A percentile compares a stretch with the other conserved stretches of the same genome.
Evolutionary conservation across 1,284 basidiomycete species (phyloP).

Genomic region (Fomitopsis betulina): DNA sequence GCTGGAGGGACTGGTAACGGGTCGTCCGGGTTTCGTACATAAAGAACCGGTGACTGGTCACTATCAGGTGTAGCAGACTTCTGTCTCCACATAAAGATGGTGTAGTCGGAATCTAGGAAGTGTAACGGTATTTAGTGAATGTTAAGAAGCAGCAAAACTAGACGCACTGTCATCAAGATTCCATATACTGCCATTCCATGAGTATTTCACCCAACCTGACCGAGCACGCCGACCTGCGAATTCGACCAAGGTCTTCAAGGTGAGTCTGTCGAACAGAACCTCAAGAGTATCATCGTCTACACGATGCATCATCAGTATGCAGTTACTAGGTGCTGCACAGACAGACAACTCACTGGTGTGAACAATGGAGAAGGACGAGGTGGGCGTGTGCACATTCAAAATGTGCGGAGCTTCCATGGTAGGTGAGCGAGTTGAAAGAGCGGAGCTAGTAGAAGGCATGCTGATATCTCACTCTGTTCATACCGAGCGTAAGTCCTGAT

Average conservation of each 20-base stretch:
- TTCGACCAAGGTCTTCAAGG: conserved; percentile 52
- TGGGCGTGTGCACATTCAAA: conserved; percentile 70
- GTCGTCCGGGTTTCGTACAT: conserved; percentile 57
- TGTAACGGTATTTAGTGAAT: conserved; percentile 29
- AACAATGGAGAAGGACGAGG: conserved; percentile 64
- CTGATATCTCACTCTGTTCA: neutral
- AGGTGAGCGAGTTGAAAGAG: conserved; percentile 3
- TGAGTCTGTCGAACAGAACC: conserved; percentile 63
- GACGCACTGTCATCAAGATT: conserved; percentile 72
- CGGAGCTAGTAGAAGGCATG: neutral
- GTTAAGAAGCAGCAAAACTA: neutral
- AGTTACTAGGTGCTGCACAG: neutral
- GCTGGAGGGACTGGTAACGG: conserved; percentile 55
- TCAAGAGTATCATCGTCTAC: conserved; percentile 65
- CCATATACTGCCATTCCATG: conserved; percentile 70
- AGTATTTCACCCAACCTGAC: conserved; percentile 78
- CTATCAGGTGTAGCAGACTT: conserved; percentile 32
- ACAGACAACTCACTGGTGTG: conserved; percentile 50
- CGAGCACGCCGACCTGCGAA: conserved; percentile 57
- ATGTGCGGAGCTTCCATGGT: conserved; percentile 32
- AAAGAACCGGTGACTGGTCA: conserved; percentile 45
- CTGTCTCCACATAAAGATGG: conserved; percentile 71
- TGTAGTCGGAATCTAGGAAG: conserved; percentile 75
- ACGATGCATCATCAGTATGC: conserved; percentile 1
- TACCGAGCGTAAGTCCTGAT: neutral